These are phyloP conservation scores for Aspergillus felis DNA, from an alignment of 2,329 filamentous ascomycete genomes.

Conservation along the genomic window DNA sequence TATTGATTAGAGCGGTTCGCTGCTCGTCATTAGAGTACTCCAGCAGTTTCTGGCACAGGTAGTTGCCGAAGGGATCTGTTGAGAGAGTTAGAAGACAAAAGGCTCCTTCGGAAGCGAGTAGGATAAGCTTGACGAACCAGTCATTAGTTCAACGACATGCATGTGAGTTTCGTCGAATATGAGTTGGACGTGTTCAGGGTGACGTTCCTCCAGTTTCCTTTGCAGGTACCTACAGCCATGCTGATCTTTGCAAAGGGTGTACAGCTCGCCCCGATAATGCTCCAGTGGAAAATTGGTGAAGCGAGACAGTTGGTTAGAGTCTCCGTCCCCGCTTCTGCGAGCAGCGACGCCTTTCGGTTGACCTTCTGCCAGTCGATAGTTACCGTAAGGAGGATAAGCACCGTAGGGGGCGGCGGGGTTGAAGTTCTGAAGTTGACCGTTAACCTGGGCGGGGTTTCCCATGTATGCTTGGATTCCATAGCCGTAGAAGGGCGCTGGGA, in stretches of 20 bases:
- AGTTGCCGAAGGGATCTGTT: slow-evolving; percentile 92
- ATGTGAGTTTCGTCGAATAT: slow-evolving; percentile 93
- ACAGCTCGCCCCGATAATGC: slow-evolving; percentile 76
- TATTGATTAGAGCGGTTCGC: slow-evolving; percentile 86
- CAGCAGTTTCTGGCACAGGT: slow-evolving; percentile 95
- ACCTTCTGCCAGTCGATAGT: slow-evolving; percentile 64
- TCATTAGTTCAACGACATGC: slow-evolving; percentile 97
- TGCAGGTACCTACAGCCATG: slow-evolving; percentile 96
- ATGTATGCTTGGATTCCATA: slow-evolving; percentile 55
- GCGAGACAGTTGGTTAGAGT: slow-evolving; percentile 62
- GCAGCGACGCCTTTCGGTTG: slow-evolving; percentile 73
- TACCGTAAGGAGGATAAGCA: slow-evolving; percentile 47
- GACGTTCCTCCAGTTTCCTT: slow-evolving; percentile 91
- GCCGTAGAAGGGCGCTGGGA: slow-evolving; percentile 43
- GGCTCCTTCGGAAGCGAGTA: neutral
- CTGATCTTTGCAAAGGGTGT: slow-evolving; percentile 92
- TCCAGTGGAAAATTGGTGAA: slow-evolving; percentile 82
- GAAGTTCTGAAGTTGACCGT: slow-evolving; percentile 42
- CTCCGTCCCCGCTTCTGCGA: slow-evolving; percentile 43
- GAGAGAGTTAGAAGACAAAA: slow-evolving; percentile 18
- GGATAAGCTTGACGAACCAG: slow-evolving; percentile 45
- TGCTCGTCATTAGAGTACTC: slow-evolving; percentile 95
- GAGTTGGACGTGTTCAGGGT: slow-evolving; percentile 77
- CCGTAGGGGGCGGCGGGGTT: slow-evolving; percentile 55
- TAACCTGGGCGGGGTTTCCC: slow-evolving; percentile 41